Evolutionary conservation across 1,139 yeast species (phyloP).

Genomic region (Yamadazyma triangularis): DNA sequence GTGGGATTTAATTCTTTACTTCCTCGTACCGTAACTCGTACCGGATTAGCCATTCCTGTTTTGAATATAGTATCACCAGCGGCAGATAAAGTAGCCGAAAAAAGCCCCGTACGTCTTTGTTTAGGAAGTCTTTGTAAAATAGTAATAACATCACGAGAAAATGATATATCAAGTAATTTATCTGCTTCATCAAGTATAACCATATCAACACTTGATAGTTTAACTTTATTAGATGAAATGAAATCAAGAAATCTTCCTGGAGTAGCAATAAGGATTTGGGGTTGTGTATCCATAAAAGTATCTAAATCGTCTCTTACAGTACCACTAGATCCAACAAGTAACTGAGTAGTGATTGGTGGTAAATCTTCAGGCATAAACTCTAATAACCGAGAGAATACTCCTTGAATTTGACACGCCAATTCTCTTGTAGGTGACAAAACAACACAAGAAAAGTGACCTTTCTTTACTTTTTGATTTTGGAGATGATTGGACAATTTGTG

Average conservation of each 20-base stretch:
- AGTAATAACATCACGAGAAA: constrained; percentile 61
- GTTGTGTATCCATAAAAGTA: constrained; percentile 45
- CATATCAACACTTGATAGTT: constrained; percentile 61
- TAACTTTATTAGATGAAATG: constrained; percentile 46
- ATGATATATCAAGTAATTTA: constrained; percentile 74
- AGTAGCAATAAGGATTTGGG: constrained; percentile 83
- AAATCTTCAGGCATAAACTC: constrained; percentile 53
- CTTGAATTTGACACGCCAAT: constrained; percentile 75
- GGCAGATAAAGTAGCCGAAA: constrained; percentile 84
- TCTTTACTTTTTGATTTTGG: constrained; percentile 31
- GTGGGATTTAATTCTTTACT: constrained; percentile 29
- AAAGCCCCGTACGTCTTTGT: constrained; percentile 89
- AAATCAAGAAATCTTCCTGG: constrained; percentile 89
- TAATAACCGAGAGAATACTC: constrained; percentile 59
- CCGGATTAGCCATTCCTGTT: constrained; percentile 88
- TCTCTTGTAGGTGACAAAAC: constrained; percentile 91
- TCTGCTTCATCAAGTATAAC: constrained; percentile 93
- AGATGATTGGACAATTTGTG: constrained; percentile 49
- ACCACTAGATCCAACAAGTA: constrained; percentile 74
- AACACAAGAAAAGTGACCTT: constrained; percentile 68
- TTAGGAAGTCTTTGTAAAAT: constrained; percentile 71
- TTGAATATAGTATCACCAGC: constrained; percentile 69
- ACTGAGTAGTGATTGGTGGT: constrained; percentile 52
- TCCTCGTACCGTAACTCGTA: constrained; percentile 70
- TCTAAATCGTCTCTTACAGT: constrained; percentile 73